phyloP scores from a whole-genome alignment of 768 basidiomycete genomes.

The Kwoniella sp. region DNA sequence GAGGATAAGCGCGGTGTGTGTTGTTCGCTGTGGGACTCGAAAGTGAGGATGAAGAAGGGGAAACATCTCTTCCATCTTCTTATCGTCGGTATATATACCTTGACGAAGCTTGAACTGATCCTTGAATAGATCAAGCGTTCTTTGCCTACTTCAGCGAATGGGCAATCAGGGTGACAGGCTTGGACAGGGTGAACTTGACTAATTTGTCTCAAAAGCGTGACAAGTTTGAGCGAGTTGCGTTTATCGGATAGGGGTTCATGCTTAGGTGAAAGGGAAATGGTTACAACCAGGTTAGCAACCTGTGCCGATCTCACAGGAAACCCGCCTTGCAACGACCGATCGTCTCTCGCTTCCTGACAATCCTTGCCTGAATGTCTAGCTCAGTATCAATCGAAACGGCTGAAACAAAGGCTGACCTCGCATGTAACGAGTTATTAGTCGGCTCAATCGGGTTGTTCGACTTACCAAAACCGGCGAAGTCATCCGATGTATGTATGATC shows the following conservation, averaged over 20 bases:
- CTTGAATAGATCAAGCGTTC: not conserved
- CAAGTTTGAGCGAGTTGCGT: no score
- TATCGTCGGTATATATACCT: conserved; percentile 7
- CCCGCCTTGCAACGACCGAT: no score
- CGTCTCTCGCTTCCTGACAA: no score
- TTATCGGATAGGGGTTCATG: no score
- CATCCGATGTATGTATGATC: no score
- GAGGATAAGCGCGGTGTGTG: conserved; percentile 14
- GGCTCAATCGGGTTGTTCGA: not conserved
- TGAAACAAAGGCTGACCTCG: no score
- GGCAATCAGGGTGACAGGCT: not conserved
- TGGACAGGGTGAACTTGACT: not conserved
- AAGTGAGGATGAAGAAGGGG: conserved; percentile 17
- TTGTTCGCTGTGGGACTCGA: conserved; percentile 23
- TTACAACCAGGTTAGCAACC: no score
- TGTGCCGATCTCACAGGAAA: no score
- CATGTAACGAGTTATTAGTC: no score
- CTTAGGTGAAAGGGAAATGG: no score
- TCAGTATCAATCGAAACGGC: no score
- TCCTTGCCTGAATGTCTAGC: no score
- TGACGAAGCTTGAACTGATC: not conserved
- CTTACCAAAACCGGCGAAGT: not conserved
- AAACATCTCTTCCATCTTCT: not conserved
- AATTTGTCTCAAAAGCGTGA: not conserved
- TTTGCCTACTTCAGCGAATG: conserved; percentile 5